Base-by-base conservation (phyloP, 331 rosid genomes). In the Rosa hybrid region DNA sequence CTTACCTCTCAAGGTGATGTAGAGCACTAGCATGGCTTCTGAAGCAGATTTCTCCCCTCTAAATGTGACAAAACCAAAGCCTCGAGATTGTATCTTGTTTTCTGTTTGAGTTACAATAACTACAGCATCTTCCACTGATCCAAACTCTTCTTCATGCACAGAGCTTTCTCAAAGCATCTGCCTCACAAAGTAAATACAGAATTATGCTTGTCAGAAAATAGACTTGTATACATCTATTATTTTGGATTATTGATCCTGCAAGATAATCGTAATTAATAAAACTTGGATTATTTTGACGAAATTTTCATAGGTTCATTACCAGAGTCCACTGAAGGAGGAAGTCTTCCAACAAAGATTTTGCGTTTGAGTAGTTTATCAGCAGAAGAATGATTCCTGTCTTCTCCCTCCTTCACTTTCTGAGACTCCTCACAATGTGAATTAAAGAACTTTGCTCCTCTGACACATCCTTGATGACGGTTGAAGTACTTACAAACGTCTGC, bases 101-200 rank as follows among this genome's bases (percentile, higher is more conserved):
- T 71, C 87, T 50, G 27, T 60, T 53, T 81, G 86, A 75, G 81
- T 13, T 41, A 59, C 76, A 59, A 86, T 38, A 48, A 83, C 87
- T 25, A 54, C 30, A 72, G 87, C 79, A 53, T 86, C 86, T 71
- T 78, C 85, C 63, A 84, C 82, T 13, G 80, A 25, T 21, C 90
- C 90, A 76, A 86, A 86, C 69, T 81, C 72, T 78, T 64, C 74
- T 76, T 78, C 87, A n/a, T n/a, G n/a, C n/a, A 81, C 84, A 86
- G 54, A 62, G 76, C 60, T 84, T 81, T 38, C 68, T n/a, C 53
- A 86, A 68, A 7, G 62, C 82, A 51, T 50, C 90, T 81, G 82
- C 27, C 54, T 75, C 50, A 48, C 74, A 78, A 27, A 75, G 68
- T n/a, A 57, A 50, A 44, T 17, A 54, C 14, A 56, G 63, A 74